Evolutionary conservation across 176 grass and related monocot genomes (phyloP).

Genomic region (Typha latifolia): DNA sequence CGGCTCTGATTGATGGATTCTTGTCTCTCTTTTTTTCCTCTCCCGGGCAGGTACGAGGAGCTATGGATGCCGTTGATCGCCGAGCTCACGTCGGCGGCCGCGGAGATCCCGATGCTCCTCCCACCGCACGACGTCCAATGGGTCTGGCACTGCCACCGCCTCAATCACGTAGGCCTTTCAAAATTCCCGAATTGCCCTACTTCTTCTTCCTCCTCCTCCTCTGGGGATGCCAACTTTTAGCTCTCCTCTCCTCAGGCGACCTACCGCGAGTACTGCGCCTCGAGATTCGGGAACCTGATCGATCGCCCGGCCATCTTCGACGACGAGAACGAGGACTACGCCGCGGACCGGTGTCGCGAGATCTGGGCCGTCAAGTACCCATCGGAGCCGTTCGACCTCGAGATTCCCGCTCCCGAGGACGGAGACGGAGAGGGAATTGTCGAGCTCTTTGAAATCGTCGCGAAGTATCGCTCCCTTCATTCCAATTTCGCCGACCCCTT

Average conservation of each 20-base stretch:
- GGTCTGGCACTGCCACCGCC: conserved; percentile 87
- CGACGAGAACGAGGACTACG: conserved; percentile 68
- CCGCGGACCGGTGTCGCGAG: conserved; percentile 47
- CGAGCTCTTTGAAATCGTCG: conserved; percentile 36
- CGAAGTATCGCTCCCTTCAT: conserved; percentile 25
- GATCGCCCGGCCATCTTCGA: conserved; percentile 63
- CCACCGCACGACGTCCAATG: conserved; percentile 69
- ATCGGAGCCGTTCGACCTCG: conserved; percentile 54
- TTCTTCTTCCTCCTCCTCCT: background rate
- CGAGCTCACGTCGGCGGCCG: conserved; percentile 8
- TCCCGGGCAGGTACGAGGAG: conserved; percentile 56
- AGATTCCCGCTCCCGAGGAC: conserved; percentile 14
- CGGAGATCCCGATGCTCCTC: conserved; percentile 43
- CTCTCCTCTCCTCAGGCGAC: conserved; percentile 26
- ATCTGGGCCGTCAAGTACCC: conserved; percentile 60
- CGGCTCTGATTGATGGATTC: background rate
- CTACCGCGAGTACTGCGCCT: conserved; percentile 51
- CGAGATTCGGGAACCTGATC: conserved; percentile 58
- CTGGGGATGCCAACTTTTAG: background rate
- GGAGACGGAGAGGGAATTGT: conserved; percentile 1
- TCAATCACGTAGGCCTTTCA: conserved; percentile 40
- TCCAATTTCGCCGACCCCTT: conserved; percentile 44
- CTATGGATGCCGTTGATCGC: conserved; percentile 73
- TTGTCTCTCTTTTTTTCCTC: conserved; percentile 3
- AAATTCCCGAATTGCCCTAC: background rate